Conservation (phyloP, 225 moss, liverwort and hornwort species). For the Rhytidiadelphus loreus region DNA sequence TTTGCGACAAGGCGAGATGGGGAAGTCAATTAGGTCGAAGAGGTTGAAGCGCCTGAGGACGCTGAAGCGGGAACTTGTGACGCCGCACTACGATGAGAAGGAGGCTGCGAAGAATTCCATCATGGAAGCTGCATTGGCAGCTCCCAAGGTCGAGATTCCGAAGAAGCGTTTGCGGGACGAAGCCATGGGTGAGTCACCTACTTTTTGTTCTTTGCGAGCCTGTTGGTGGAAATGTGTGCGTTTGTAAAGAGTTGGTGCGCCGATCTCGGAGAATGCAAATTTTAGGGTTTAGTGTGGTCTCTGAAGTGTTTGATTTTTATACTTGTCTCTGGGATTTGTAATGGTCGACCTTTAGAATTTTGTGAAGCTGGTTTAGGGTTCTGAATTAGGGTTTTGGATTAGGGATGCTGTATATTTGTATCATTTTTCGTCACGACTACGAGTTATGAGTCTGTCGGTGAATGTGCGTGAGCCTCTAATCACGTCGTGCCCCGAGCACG, state of each 20-base stretch:
- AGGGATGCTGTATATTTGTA: background rate
- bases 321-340: background rate
- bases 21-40: slow-evolving; percentile 96
- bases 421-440: background rate
- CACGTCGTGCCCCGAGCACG: background rate
- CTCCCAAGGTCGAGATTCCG: slow-evolving; percentile 66
- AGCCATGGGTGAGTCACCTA: slow-evolving; percentile 21
- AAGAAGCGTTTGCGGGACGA: slow-evolving; percentile 30
- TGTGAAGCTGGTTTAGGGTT: background rate
- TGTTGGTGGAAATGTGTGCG: background rate
- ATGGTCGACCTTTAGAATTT: background rate
- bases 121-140: slow-evolving; percentile 65
- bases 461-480: background rate
- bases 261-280: background rate
- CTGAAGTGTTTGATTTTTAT: background rate
- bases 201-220: background rate
- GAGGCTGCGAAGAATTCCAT: slow-evolving; percentile 38
- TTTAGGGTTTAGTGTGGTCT: background rate
- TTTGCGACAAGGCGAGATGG: slow-evolving; percentile 24
- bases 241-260: background rate
- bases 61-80: slow-evolving; percentile 79
- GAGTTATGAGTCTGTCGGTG: background rate
- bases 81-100: slow-evolving; percentile 65
- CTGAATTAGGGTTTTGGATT: background rate
- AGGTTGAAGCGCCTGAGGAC: slow-evolving; percentile 79